phyloP scores from a whole-genome alignment of 2,329 filamentous ascomycete genomes.

The Fusarium heterosporum region DNA sequence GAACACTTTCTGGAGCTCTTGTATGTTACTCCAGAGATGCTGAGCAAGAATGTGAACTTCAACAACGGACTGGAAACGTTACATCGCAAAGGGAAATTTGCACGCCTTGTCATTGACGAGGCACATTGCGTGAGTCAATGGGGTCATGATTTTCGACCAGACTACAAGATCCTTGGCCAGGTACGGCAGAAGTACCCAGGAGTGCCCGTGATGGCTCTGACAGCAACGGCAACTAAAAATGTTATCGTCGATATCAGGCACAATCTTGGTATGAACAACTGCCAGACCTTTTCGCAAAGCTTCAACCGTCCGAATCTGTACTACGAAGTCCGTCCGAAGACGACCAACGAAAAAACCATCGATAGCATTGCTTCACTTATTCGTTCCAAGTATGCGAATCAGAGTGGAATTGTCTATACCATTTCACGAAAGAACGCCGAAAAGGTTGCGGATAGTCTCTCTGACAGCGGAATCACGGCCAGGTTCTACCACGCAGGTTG shows the following conservation, averaged over 20 bases:
- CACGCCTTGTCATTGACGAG: constrained; percentile 95
- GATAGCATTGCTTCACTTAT: constrained; percentile 74
- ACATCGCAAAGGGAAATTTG: constrained; percentile 78
- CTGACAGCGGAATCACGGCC: constrained; percentile 74
- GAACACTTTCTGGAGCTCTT: constrained; percentile 86
- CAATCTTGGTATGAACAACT: constrained; percentile 85
- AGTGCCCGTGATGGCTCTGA: constrained; percentile 93
- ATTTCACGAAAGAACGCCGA: constrained; percentile 88
- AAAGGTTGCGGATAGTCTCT: constrained; percentile 77
- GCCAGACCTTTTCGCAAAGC: constrained; percentile 86
- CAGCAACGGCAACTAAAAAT: constrained; percentile 92
- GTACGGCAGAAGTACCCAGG: constrained; percentile 78
- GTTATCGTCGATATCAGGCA: constrained; percentile 93
- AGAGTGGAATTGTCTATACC: constrained; percentile 94
- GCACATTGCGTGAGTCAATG: constrained; percentile 99
- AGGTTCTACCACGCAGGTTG: constrained; percentile 89
- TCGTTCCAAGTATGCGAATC: constrained; percentile 72
- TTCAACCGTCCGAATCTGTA: constrained; percentile 97
- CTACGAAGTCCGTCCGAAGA: constrained; percentile 85
- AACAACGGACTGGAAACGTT: constrained; percentile 73
- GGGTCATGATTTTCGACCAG: constrained; percentile 97
- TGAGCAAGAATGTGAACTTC: constrained; percentile 82
- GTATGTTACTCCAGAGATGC: constrained; percentile 97
- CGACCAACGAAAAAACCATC: constrained; percentile 61
- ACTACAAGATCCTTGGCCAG: constrained; percentile 88